Evolutionary conservation across 805 yeast species (phyloP), one percentile per base, ranked within the genome.

Genomic region (Pichia cabralensis): DNA sequence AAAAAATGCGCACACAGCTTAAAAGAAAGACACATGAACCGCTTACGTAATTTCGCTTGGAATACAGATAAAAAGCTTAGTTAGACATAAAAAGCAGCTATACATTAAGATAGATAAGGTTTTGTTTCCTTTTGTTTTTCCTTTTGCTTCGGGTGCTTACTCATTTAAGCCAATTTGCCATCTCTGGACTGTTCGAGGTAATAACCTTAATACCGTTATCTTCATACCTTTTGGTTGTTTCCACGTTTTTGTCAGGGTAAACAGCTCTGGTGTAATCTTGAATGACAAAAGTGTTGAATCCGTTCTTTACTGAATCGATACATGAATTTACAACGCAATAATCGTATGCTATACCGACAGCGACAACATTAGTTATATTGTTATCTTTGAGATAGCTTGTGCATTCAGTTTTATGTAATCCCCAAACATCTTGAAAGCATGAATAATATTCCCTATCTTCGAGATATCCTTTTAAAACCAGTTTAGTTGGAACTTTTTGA

Each of bases 321-420:
- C 95, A 85, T 0, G 94, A 78, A 49, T 76, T 67, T 45, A 75
- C 58, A 4, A 89, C 96, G 55, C 97, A 88, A 54, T 62, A 85
- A 52, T 88, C 97, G 42, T 76, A 74, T 0, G 96, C 96, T 15
- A 88, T 48, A 0, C 96, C 97, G 2, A 78, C 89, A 16, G 82
- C 67, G 29, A 65, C 74, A 2, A 86, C 85, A 27, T 75, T 69
- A 3, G 69, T 65, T 28, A 84, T 72, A 0, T 54, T 58, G 26
- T 67, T 52, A 1, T 60, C 47, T 18, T 50, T 53, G 41, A 88
- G 62, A 27, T 66, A 57, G 1, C 50, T 53, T 34, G 67, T 64
- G 42, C 86, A 60, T 35, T 75, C 88, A 0, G 96, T 86, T 28
- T 71, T 62, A 48, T 80, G 78, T 19, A 71, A 48, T 19, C 72